Evolutionary conservation across 139 green algal genomes (phyloP), one percentile per base, ranked within the genome.

Genomic region (Tetradesmus obliquus): DNA sequence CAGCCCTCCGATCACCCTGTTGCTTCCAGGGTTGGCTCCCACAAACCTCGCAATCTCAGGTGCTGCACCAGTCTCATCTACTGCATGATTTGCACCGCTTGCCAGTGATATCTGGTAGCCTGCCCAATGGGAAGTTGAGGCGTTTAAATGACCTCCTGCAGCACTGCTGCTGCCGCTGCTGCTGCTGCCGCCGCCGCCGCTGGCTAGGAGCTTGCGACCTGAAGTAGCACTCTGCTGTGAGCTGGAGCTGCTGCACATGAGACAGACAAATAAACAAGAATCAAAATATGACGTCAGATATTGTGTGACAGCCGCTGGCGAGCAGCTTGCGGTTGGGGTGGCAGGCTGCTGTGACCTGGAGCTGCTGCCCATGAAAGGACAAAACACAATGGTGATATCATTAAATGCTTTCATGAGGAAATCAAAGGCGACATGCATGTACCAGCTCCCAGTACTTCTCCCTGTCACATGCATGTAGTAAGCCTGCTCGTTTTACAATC

Each of bases 1-100:
- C 55, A 95, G 57, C 51, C 93, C 93, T 17, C 90, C 91, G 1
- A 95, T 79, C 1, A 95, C 17, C 20, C 84, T 88, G 93, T 95
- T 95, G 80, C 22, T 66, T 2, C 80, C 83, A 55, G n/a, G 55
- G 2, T 9, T 57, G 2, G 88, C 79, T 3, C 92, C 92, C 6
- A 90, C 45, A 53, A 90, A 90, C 3, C 91, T 81, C 0, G 82
- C 82, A 9, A 51, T 84, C 54, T 86, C 87, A 24, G 66, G 17
- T 53, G 87, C 58, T 45, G 69, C 71, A 24, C 53, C 13, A 45
- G 84, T 55, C 55, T 88, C 84, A 72, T 88, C 84, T 2, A 79
- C 84, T 22, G n/a, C 58, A 53, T 54, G 60, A n/a, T 88, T 88
- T 4, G 24, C 24, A 20, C 51, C 24, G 51, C 17, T 24, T 32